Conservation (phyloP, 805 yeast species). For the Pichia gijzeniarum region DNA sequence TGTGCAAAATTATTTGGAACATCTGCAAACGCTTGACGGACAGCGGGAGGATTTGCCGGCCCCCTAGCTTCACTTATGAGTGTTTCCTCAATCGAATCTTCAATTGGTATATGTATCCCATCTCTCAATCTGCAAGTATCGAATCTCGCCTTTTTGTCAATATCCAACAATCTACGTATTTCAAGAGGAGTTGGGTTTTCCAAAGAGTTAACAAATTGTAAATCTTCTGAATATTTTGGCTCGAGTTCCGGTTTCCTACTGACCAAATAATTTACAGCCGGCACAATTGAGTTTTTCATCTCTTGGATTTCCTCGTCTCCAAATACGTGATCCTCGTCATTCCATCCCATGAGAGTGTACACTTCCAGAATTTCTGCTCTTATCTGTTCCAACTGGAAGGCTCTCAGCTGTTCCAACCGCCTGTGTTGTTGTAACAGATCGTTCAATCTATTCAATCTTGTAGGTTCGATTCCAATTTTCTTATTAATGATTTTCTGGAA, state of each 20-base stretch:
- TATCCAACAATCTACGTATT: too few relatives aligned
- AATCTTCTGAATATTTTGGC: too few relatives aligned
- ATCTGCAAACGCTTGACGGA: too few relatives aligned
- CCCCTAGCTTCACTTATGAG: too few relatives aligned
- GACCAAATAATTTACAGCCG: neutral
- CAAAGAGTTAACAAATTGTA: too few relatives aligned
- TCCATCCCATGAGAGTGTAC: neutral
- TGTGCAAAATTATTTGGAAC: too few relatives aligned
- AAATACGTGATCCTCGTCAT: neutral
- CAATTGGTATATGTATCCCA: too few relatives aligned
- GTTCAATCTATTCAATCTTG: constrained; percentile 20
- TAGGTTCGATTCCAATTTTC: constrained; percentile 53
- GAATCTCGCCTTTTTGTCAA: too few relatives aligned
- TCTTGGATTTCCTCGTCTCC: neutral
- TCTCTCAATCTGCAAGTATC: too few relatives aligned
- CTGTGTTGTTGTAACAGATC: constrained; percentile 11
- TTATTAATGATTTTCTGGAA: constrained; percentile 50
- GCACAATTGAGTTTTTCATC: neutral
- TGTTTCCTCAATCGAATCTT: too few relatives aligned
- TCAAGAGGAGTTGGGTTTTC: too few relatives aligned
- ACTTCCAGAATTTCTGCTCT: neutral
- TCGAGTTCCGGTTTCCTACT: neutral
- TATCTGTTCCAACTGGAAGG: neutral
- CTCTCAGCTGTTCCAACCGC: constrained; percentile 17
- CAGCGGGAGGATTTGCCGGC: too few relatives aligned